Evolutionary conservation across 228 moss, liverwort and hornwort species (phyloP).

Genomic region (Sphagnum fallax): DNA sequence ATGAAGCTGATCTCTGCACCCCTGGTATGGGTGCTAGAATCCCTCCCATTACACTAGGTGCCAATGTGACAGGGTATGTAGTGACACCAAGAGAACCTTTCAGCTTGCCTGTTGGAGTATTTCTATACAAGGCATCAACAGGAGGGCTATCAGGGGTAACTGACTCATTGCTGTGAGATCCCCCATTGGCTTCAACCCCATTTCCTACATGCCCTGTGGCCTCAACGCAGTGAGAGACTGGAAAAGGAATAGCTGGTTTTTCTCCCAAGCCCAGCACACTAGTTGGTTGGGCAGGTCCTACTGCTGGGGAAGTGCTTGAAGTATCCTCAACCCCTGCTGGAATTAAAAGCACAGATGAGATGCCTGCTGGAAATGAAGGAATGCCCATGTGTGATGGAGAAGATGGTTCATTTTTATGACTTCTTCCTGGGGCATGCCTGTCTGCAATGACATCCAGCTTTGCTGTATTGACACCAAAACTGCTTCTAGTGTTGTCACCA

Average conservation of each 20-base stretch:
- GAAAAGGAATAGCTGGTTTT: constrained; percentile 41
- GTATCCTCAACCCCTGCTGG: constrained; percentile 47
- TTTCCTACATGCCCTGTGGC: constrained; percentile 65
- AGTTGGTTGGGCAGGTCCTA: constrained; percentile 64
- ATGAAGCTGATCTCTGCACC: constrained; percentile 25
- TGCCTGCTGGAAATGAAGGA: constrained; percentile 41
- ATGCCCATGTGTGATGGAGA: constrained; percentile 50
- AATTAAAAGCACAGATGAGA: constrained; percentile 19
- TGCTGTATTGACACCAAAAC: constrained; percentile 29
- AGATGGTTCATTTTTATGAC: constrained; percentile 70
- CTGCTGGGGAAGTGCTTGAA: constrained; percentile 30
- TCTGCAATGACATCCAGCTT: constrained; percentile 41
- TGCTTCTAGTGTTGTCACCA: constrained; percentile 39
- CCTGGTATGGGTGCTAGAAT: constrained; percentile 26
- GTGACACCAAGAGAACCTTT: constrained; percentile 49
- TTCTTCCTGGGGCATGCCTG: constrained; percentile 47
- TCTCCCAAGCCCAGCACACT: constrained; percentile 78
- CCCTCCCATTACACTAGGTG: constrained; percentile 26
- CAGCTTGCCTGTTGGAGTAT: constrained; percentile 89
- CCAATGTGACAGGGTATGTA: constrained; percentile 30
- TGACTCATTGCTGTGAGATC: constrained; percentile 53
- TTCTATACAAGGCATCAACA: constrained; percentile 87
- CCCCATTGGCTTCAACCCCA: constrained; percentile 43
- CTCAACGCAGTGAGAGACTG: constrained; percentile 75
- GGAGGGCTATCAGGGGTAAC: constrained; percentile 53